Percentiles rank a stretch among this genome's conserved stretches.
Evolutionary conservation across 306 rosid genomes (phyloP).

Genomic region (Cajanus cajan): DNA sequence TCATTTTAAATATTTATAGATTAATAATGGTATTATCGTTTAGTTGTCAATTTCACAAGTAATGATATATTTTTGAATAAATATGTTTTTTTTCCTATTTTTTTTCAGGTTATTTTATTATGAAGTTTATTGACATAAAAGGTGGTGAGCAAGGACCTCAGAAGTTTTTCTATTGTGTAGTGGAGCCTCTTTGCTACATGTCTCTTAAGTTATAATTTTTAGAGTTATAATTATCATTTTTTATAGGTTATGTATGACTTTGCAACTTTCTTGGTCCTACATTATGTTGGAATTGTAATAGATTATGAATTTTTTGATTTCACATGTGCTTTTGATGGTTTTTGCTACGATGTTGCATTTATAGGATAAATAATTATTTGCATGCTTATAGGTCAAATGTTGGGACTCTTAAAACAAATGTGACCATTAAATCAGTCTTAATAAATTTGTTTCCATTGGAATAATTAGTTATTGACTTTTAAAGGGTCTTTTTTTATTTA

Average conservation of each 20-base stretch:
- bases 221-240: constrained; percentile 24
- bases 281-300: constrained; percentile 1
- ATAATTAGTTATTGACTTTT: constrained; percentile 18
- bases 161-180: constrained; percentile 58
- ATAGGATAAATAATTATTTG: constrained; percentile 60
- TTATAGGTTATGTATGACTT: neutral
- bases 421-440: neutral
- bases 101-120: constrained; percentile 79
- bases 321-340: constrained; percentile 99
- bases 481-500: neutral
- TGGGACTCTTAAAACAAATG: neutral
- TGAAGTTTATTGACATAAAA: constrained; percentile 49
- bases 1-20: neutral
- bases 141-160: constrained; percentile 39
- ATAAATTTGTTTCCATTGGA: neutral
- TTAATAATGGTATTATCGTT: constrained; percentile 19
- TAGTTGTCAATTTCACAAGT: constrained; percentile 11
- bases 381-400: neutral
- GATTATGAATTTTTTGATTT: constrained; percentile 10
- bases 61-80: constrained; percentile 16
- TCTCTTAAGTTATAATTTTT: constrained; percentile 47
- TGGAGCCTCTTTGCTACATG: constrained; percentile 86
- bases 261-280: constrained; percentile 6
- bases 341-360: constrained; percentile 94
- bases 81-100: constrained; percentile 10